Evolutionary conservation across 768 basidiomycete species (phyloP), one percentile per base, ranked within the genome.

Genomic region (Leccinum subgranulosum): DNA sequence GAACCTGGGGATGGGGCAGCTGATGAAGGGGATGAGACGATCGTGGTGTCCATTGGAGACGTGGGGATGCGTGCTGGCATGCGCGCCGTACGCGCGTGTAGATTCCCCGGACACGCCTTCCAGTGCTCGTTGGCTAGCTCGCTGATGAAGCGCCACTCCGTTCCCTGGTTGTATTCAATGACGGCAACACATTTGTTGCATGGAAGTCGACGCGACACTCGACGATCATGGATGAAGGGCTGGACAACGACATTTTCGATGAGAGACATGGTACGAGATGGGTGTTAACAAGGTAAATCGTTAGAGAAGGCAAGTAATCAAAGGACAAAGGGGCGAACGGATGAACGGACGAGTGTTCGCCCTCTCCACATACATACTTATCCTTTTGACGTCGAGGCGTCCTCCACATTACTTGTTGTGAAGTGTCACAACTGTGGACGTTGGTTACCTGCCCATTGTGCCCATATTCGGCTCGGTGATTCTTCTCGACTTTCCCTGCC

Each of bases 401-500:
- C 53, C 62, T 57, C 61, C 59, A 57, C 61, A 58, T 70, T 70
- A 69, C 71, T 70, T 71, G 65, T 69, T 69, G 69, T 67, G 69
- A 67, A 69, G 60, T 63, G 65, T 49, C 45, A 49, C 41, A 45
- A 46, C 56, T 57, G 60, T 66, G 69, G 67, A 61, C 47, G 34
- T 57, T 59, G 54, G 41, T 47, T 55, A 54, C 55, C 50, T 52
- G 33, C 54, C 56, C 27, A 68, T 70, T 65, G 65, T 67, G 48
- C 53, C 65, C 56, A 59, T 64, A 59, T 57, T 34, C 39, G 63
- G 64, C 48, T 53, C 56, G 27, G 51, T 25, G 25, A 39, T 49
- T 61, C 67, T 67, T 68, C 58, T 60, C 56, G 51, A 60, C 61
- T 41, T 41, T 41, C 39, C 39, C 39, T 41, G 39, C 48, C 64